Percentiles rank a stretch among this genome's conserved stretches.
These are phyloP conservation scores for Aspergillus sp. DNA, from an alignment of 2,329 filamentous ascomycete genomes.

Conservation along the genomic window DNA sequence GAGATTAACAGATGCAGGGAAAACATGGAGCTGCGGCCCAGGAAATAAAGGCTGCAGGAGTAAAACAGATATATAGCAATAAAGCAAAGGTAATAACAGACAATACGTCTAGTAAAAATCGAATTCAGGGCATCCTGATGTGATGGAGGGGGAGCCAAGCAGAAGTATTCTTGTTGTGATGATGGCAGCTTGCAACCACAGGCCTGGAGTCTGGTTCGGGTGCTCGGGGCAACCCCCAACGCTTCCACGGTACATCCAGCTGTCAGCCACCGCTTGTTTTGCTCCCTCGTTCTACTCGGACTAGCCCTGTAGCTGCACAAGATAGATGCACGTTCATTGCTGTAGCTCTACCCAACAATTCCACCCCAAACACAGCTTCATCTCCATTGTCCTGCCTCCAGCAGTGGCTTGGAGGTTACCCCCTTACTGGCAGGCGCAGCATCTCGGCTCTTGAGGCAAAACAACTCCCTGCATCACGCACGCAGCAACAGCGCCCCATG, in stretches of 20 bases:
- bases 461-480: neutral
- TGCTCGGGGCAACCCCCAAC: slow-evolving; percentile 30
- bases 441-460: neutral
- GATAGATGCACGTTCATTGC: neutral
- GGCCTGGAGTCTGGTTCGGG: slow-evolving; percentile 18
- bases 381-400: neutral
- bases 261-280: neutral
- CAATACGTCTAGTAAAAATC: neutral
- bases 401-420: neutral
- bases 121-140: neutral
- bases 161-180: slow-evolving; percentile 17
- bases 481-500: neutral
- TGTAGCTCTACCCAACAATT: neutral
- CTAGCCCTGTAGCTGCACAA: neutral
- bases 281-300: neutral
- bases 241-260: slow-evolving; percentile 10
- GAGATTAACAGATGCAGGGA: slow-evolving; percentile 22
- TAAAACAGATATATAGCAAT: slow-evolving; percentile 9
- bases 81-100: slow-evolving; percentile 6
- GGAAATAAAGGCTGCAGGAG: slow-evolving; percentile 16
- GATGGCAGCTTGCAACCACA: slow-evolving; percentile 11
- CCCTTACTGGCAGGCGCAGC: neutral
- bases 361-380: neutral
- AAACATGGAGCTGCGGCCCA: slow-evolving; percentile 25
- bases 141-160: slow-evolving; percentile 7